Evolutionary conservation across 2,329 filamentous ascomycete genomes (phyloP), one percentile per base, ranked within the genome.

Genomic region (Lecanoromycetidae sp.): DNA sequence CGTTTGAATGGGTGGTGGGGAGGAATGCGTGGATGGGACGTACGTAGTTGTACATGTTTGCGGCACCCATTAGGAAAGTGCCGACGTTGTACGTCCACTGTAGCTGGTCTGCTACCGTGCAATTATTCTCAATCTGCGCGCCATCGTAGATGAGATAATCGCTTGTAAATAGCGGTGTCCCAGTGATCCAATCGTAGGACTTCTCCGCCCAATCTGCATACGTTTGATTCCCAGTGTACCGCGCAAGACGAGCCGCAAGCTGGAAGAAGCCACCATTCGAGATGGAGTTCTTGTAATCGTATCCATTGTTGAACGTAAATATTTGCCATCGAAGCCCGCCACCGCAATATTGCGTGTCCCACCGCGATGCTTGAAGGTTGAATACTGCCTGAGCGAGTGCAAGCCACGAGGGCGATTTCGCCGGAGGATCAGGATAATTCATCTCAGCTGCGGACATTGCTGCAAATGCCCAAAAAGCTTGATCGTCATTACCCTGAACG

Each of bases 301-400:
- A 80, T 12, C 86, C 87, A 52, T 79, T 79, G 60, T 93, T 90
- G 56, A 75, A 76, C 1, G 74, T 66, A 61, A 81, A 88, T 55
- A 94, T 87, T 67, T 94, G 86, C 84, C 84, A 90, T 48, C 77
- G 71, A 38, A 91, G 66, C 4, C 86, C 87, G 51, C 86, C 86
- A 22, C 70, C 71, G 57, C 86, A 93, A 32, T 68, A 64, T 0
- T 69, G 66, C 0, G 66, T 71, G 60, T 88, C 79, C 86, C 86
- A 91, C 37, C 86, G 76, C 19, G 63, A 63, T 4, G 71, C 72
- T 57, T 87, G 80, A 35, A 75, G 73, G 60, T 87, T 79, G 71
- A 85, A 91, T 26, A 84, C 75, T 54, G 83, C 84, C 56, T 74
- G 70, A 6, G 76, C 76, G 22, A 91, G 71, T 20, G 80, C 68